A percentile compares a stretch with the other conserved stretches of the same genome.
phyloP scores from a whole-genome alignment of 1,284 basidiomycete genomes.

The Malassezia japonica region DNA sequence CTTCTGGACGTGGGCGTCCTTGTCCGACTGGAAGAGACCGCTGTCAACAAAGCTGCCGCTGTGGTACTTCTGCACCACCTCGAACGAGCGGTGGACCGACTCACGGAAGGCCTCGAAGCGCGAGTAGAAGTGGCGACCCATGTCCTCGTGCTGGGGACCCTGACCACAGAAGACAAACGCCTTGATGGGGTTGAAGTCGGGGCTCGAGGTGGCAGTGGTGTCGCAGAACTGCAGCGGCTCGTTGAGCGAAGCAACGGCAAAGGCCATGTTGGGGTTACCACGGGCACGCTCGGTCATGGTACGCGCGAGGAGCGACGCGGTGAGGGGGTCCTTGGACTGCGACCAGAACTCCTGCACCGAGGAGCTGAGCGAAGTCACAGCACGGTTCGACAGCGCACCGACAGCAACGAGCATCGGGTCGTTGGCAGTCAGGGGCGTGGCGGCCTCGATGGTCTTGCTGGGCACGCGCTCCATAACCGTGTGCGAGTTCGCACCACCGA shows the following conservation, averaged over 20 bases:
- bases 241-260: slow-evolving; percentile 9
- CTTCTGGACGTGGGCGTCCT: slow-evolving; percentile 10
- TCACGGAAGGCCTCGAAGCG: slow-evolving; percentile 19
- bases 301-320: slow-evolving; percentile 13
- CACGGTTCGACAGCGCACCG: slow-evolving; percentile 19
- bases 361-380: slow-evolving; percentile 9
- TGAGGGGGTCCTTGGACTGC: neutral
- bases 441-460: neutral
- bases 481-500: slow-evolving; percentile 24
- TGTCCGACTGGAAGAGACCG: slow-evolving; percentile 16
- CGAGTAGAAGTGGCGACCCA: slow-evolving; percentile 20
- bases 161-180: slow-evolving; percentile 23
- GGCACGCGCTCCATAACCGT: slow-evolving; percentile 21
- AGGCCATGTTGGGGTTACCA: slow-evolving; percentile 15
- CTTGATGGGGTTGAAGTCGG: slow-evolving; percentile 19
- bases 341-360: slow-evolving; percentile 9
- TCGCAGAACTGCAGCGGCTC: slow-evolving; percentile 12
- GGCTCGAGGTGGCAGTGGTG: slow-evolving; percentile 11
- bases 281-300: slow-evolving; percentile 18
- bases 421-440: neutral
- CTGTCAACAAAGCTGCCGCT: slow-evolving; percentile 13
- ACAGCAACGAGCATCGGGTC: slow-evolving; percentile 16
- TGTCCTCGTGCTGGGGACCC: slow-evolving; percentile 22
- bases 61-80: slow-evolving; percentile 2
- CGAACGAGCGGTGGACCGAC: slow-evolving; percentile 15